phyloP scores from a whole-genome alignment of 306 rosid genomes.

The Carpinus viminea region DNA sequence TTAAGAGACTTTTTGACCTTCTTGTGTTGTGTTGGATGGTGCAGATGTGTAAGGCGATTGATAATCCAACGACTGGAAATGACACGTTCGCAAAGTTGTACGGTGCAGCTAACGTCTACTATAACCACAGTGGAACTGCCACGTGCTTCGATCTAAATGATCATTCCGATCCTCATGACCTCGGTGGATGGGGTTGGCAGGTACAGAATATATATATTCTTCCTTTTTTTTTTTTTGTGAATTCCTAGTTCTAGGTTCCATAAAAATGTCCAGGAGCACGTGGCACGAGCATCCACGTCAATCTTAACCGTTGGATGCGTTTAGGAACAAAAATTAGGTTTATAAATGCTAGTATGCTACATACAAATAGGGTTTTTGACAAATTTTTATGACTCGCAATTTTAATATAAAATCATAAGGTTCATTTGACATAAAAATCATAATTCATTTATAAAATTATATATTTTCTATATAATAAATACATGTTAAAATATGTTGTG shows the following conservation, averaged over 20 bases:
- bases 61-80: slow-evolving; percentile 39
- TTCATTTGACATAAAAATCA: too few relatives aligned
- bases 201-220: slow-evolving; percentile 17
- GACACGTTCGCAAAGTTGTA: slow-evolving; percentile 57
- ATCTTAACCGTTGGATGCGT: too few relatives aligned
- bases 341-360: too few relatives aligned
- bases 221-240: neutral
- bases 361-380: too few relatives aligned
- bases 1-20: neutral
- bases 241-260: neutral
- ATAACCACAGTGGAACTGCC: slow-evolving; percentile 55
- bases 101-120: slow-evolving; percentile 66
- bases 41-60: slow-evolving; percentile 86
- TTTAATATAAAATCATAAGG: too few relatives aligned
- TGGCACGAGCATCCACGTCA: too few relatives aligned
- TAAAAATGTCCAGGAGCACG: too few relatives aligned
- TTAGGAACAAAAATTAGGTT: too few relatives aligned
- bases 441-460: too few relatives aligned
- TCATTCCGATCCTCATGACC: slow-evolving; percentile 81
- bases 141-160: slow-evolving; percentile 61
- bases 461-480: too few relatives aligned
- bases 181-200: slow-evolving; percentile 85
- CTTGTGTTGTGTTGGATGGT: neutral
- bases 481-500: too few relatives aligned
- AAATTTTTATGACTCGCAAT: too few relatives aligned